Percentiles rank a stretch among this genome's conserved stretches.
phyloP scores from a whole-genome alignment of 1,139 yeast genomes.

The Insectozyma bohioensis region DNA sequence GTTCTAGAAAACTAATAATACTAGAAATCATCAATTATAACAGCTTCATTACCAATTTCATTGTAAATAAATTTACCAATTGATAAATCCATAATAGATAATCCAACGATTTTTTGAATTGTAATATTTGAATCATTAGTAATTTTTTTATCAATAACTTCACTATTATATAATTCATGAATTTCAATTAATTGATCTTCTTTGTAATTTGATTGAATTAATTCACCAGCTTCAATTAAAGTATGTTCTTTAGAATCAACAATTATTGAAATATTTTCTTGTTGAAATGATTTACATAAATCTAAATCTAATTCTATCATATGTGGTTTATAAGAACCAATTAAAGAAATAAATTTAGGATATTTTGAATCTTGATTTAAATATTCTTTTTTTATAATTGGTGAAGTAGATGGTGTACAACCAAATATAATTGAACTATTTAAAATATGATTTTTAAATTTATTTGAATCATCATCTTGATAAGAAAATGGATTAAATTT shows the following conservation, averaged over 20 bases:
- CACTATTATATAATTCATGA: conserved; percentile 29
- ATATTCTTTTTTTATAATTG: conserved; percentile 39
- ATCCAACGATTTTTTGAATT: conserved; percentile 56
- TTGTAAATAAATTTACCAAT: conserved; percentile 34
- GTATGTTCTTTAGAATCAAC: conserved; percentile 64
- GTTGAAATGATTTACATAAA: conserved; percentile 27
- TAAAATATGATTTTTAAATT: conserved; percentile 19
- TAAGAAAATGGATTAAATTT: conserved; percentile 23
- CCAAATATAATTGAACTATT: conserved; percentile 51
- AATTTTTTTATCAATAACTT: conserved; percentile 10
- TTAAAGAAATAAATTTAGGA: conserved; percentile 52
- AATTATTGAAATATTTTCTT: conserved; percentile 33
- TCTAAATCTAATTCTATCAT: conserved; percentile 63
- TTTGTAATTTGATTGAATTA: conserved; percentile 44
- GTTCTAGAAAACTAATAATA: too few species aligned
- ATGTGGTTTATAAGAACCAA: conserved; percentile 69
- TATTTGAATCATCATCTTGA: conserved; percentile 16
- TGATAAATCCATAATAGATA: conserved; percentile 60
- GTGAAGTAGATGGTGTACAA: conserved; percentile 56
- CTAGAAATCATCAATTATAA: conserved; percentile 15
- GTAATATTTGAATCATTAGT: conserved; percentile 27
- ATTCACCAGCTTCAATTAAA: conserved; percentile 63
- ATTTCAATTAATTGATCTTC: conserved; percentile 44
- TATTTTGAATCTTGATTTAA: conserved; percentile 28
- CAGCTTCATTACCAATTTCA: conserved; percentile 14